Base-by-base conservation (phyloP, 1,284 basidiomycete genomes). In the Vanrija humicola region DNA sequence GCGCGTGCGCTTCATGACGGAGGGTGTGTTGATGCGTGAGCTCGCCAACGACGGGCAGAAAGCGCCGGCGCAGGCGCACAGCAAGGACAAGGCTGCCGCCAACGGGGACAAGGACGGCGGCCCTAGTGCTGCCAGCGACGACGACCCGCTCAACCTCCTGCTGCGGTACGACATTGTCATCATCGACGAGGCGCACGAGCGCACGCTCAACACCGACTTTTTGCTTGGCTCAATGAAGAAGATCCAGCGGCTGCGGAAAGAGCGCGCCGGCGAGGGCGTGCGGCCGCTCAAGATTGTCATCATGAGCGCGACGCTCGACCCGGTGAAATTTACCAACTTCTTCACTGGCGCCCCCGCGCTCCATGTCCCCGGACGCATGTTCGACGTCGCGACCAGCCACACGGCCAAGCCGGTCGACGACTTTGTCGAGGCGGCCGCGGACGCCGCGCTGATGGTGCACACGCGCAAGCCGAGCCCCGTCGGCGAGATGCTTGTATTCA, bases 241-340 rank as follows among this genome's bases (percentile, higher is more conserved):
- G n/a, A 91, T 98, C 54, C 87, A 88, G 50, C 82, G 81, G 49
- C 78, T 83, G 59, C 80, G 94, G 49, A 88, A 87, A 61, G 63
- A 67, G 4, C 67, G 79, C 53, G 73, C 61, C 50, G 64, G 82
- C 23, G 79, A 61, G 78, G 64, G 72, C 15, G 64, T 61, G 26
- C 63, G 66, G 16, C 48, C 50, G 38, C 82, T 98, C 60, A 98
- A 95, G 74, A 82, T 99, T 49, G 83, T 99, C 19, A 83, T 99
- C 67, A 98, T 98, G 95, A 93, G 89, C 76, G 95, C 95, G 2
- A 98, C 95, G 3, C 82, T 98, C 18, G 94, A 98, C 72, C 93
- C 94, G 0, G 86, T 92, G 58, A 90, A 90, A 60, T 98, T 98
- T 73, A 89, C 88, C 73, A 81, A 81, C 43, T 98, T 96, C 76